Percentiles rank a stretch among this genome's conserved stretches.
Evolutionary conservation across 192 early-diverging fungal species (phyloP).

Genomic region (Haplosporangium gracile): DNA sequence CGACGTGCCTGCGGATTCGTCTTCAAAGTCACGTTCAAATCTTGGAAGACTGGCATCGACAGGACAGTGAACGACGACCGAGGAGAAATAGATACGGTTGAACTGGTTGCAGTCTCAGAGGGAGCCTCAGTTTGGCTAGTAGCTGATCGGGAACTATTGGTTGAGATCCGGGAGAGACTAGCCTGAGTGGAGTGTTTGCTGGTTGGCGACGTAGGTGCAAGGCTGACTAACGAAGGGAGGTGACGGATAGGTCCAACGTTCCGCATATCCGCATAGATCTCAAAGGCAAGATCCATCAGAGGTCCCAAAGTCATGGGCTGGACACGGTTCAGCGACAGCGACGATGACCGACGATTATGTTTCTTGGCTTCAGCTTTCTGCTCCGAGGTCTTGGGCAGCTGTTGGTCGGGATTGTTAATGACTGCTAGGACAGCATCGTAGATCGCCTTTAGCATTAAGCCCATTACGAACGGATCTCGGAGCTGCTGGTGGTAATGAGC

Average conservation of each 20-base stretch:
- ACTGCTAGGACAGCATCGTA: conserved; percentile 40
- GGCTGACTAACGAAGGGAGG: conserved; percentile 20
- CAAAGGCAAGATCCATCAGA: conserved; percentile 49
- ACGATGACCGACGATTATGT: conserved; percentile 38
- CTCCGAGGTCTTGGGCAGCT: not conserved
- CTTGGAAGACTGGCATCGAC: conserved; percentile 28
- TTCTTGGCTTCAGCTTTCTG: conserved; percentile 11
- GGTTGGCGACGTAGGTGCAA: conserved; percentile 31
- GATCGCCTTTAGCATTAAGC: conserved; percentile 46
- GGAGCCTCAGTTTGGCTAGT: not conserved
- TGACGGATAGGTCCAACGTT: conserved; percentile 48
- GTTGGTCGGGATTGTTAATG: conserved; percentile 28
- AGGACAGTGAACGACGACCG: conserved; percentile 22
- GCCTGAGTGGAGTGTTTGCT: not conserved
- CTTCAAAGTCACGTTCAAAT: conserved; percentile 37
- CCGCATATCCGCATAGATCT: conserved; percentile 48
- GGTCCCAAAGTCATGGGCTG: conserved; percentile 52
- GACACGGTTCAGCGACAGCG: conserved; percentile 40
- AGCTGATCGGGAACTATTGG: not conserved
- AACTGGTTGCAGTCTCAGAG: not conserved
- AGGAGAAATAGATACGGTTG: conserved; percentile 27
- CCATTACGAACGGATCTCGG: conserved; percentile 49
- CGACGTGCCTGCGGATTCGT: conserved; percentile 29
- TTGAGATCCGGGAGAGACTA: conserved; percentile 7
- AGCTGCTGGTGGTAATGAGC: conserved; percentile 27